A percentile compares a stretch with the other conserved stretches of the same genome.
Conservation (phyloP, 495 filamentous ascomycete species). For the Penicillium dipodomyicola region DNA sequence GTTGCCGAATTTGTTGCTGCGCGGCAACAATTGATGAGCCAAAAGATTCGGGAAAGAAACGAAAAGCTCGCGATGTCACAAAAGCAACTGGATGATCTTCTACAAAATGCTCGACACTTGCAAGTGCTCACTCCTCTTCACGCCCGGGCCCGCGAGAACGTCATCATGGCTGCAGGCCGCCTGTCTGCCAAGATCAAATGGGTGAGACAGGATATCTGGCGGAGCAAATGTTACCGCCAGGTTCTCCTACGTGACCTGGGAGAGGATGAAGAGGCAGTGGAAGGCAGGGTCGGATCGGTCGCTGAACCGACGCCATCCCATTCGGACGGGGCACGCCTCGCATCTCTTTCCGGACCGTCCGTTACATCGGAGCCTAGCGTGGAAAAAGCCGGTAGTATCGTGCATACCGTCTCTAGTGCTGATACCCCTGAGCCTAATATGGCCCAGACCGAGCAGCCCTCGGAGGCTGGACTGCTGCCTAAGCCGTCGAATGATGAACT, state of each 20-base stretch:
- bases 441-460: slow-evolving; percentile 6
- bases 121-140: slow-evolving; percentile 86
- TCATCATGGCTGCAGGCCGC: slow-evolving; percentile 78
- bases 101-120: slow-evolving; percentile 91
- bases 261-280: slow-evolving; percentile 54
- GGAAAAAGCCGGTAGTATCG: slow-evolving; percentile 19
- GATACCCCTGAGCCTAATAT: slow-evolving; percentile 18
- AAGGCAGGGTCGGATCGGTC: slow-evolving; percentile 15
- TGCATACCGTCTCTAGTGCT: slow-evolving; percentile 20
- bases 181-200: slow-evolving; percentile 90
- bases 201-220: slow-evolving; percentile 91
- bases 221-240: slow-evolving; percentile 83
- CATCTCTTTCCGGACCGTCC: slow-evolving; percentile 26
- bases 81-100: slow-evolving; percentile 73
- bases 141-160: slow-evolving; percentile 77
- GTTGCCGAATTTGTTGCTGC: slow-evolving; percentile 78
- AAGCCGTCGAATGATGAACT: slow-evolving; percentile 27
- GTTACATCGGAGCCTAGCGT: slow-evolving; percentile 21
- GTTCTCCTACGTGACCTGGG: slow-evolving; percentile 81
- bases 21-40: slow-evolving; percentile 73
- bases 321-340: slow-evolving; percentile 13
- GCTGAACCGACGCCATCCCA: slow-evolving; percentile 18
- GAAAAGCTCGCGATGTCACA: slow-evolving; percentile 72
- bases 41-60: slow-evolving; percentile 80
- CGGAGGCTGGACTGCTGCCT: slow-evolving; percentile 18